Conservation (phyloP, 2,329 filamentous ascomycete species). For the Fusarium torreyae region DNA sequence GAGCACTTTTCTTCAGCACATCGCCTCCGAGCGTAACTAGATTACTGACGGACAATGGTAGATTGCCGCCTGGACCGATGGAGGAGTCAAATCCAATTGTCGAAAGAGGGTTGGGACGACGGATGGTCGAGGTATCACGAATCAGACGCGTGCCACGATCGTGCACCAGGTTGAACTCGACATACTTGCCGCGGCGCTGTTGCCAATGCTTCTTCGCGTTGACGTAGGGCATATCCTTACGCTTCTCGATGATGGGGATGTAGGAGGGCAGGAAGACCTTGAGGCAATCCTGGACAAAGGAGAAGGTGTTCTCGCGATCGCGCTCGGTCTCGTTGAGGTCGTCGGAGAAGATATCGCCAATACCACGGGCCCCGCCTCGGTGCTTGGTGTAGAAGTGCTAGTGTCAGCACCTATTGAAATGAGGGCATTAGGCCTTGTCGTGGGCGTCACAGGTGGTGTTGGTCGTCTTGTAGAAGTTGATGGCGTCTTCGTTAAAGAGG, state of each 20-base stretch:
- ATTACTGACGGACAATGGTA: no score
- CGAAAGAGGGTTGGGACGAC: no score
- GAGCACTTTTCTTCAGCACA: no score
- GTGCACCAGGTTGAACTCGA: conserved; percentile 98
- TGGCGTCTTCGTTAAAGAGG: conserved; percentile 95
- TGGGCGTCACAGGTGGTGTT: conserved; percentile 95
- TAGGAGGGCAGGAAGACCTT: conserved; percentile 92
- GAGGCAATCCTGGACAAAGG: conserved; percentile 88
- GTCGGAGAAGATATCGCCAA: conserved; percentile 99
- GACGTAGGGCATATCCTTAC: conserved; percentile 93
- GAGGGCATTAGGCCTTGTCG: conserved; percentile 90
- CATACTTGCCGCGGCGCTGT: conserved; percentile 94
- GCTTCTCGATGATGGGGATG: conserved; percentile 86
- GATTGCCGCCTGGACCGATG: no score
- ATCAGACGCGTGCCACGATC: conserved; percentile 81
- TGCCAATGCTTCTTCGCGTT: conserved; percentile 95
- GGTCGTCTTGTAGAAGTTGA: conserved; percentile 95
- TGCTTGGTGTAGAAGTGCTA: conserved; percentile 97
- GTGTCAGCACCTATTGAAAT: conserved; percentile 99
- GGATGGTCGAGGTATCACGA: no score
- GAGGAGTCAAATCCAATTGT: no score
- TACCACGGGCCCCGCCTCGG: conserved; percentile 85
- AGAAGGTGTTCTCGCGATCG: conserved; percentile 90
- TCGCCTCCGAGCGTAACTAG: no score
- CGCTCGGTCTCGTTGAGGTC: conserved; percentile 91